Percentiles rank a stretch among this genome's conserved stretches.
Evolutionary conservation across 1,284 basidiomycete species (phyloP).

Genomic region (Ganoderma boninense): DNA sequence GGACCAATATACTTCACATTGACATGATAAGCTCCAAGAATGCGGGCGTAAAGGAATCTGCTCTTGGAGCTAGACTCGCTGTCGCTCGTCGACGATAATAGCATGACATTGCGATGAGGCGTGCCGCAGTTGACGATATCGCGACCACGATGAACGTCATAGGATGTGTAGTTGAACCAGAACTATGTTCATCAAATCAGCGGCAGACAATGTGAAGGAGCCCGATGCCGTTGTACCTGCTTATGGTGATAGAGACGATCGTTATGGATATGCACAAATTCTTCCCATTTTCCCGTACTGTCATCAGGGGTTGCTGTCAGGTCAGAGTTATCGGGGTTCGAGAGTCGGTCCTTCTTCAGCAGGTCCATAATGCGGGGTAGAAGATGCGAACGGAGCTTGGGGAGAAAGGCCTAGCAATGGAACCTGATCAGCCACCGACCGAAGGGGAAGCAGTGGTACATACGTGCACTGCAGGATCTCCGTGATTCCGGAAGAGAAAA

Average conservation of each 20-base stretch:
- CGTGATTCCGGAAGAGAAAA: background rate
- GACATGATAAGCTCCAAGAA: conserved; percentile 12
- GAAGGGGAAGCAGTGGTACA: background rate
- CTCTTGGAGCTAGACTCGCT: background rate
- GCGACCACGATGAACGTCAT: background rate
- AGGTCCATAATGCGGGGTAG: background rate
- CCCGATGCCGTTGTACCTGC: background rate
- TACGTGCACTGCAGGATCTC: background rate
- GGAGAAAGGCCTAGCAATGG: background rate
- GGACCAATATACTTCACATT: conserved; percentile 17
- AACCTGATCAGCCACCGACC: background rate
- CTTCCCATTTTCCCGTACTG: too few species aligned
- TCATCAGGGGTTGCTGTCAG: background rate
- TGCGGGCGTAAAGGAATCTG: conserved; percentile 24
- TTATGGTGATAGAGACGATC: background rate
- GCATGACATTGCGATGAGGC: conserved; percentile 3
- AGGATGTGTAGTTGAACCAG: background rate
- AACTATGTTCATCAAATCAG: background rate
- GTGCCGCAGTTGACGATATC: conserved; percentile 9
- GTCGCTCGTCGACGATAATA: background rate
- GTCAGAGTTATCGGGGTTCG: background rate
- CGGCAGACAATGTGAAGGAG: fast-evolving
- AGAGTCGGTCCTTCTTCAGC: background rate
- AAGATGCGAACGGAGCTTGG: background rate
- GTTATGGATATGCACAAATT: background rate